Evolutionary conservation across 306 rosid species (phyloP), one percentile per base, ranked within the genome.

Genomic region (Vigna reflexopilosa): DNA sequence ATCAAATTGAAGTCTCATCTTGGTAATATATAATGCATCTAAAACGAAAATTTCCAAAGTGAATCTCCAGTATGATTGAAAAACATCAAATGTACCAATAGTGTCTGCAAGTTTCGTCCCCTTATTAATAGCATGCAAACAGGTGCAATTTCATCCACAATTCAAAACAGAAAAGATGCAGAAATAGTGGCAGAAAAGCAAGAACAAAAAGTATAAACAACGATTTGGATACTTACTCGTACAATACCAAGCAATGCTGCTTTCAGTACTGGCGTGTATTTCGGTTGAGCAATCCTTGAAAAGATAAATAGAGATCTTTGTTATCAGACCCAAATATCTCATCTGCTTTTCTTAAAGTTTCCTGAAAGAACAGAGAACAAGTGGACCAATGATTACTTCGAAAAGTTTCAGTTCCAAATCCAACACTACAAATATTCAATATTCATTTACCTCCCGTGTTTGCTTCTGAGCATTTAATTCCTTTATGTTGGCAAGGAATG

Each of bases 401-500:
- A 62, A 75, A 48, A 9, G 55, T 62, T 82, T 48, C 65, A 14
- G 72, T 51, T 71, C 45, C 15, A 79, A 54, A 85, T 52, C 51
- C 28, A 68, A 54, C 28, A 72, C 40, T 72, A 62, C 11, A 22
- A 48, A 47, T 13, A 50, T 67, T 70, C 42, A 50, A 40, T 36
- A 67, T 11, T 22, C 40, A 44, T 85, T 80, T 93, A 93, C 99
- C 98, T 93, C 99, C 76, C 99, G 81, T 51, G 97, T 96, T 85
- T 96, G 99, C 90, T 91, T 93, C 73, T 96, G 97, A 87, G 94
- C 91, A 87, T 96, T 96, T 76, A 96, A 85, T 82, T 96, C 98
- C 88, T 96, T 96, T 75, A 96, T 87, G 86, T 96, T 96, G 32
- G 96, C 92, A 65, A 96, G 97, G 75, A 96, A 96, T 81, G 99